Percentiles rank a stretch among this genome's conserved stretches.
These are phyloP conservation scores for Septoria linicola DNA, from an alignment of 2,329 filamentous ascomycete genomes.

Conservation along the genomic window DNA sequence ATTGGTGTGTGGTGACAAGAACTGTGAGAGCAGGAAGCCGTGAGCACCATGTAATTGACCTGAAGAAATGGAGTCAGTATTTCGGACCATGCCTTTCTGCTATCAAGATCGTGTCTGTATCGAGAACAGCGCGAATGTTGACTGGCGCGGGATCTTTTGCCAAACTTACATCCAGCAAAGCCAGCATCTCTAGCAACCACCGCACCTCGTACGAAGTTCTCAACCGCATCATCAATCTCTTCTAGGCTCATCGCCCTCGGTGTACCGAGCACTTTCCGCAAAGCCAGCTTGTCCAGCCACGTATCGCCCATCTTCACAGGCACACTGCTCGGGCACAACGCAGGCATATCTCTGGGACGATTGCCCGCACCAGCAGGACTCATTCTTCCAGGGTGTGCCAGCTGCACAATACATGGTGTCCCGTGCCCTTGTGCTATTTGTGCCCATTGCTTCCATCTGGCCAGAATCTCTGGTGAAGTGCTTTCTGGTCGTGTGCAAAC, in stretches of 20 bases:
- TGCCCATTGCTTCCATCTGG: slow-evolving; percentile 39
- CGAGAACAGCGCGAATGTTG: no score
- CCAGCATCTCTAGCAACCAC: slow-evolving; percentile 51
- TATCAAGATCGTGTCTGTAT: no score
- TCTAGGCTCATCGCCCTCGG: slow-evolving; percentile 56
- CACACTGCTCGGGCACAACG: slow-evolving; percentile 43
- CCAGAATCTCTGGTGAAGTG: slow-evolving; percentile 30
- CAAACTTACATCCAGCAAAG: slow-evolving; percentile 50
- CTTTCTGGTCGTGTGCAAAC: slow-evolving; percentile 31
- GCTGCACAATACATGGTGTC: slow-evolving; percentile 46
- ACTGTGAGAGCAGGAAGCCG: slow-evolving; percentile 50
- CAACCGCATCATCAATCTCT: slow-evolving; percentile 56
- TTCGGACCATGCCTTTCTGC: no score
- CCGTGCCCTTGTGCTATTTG: slow-evolving; percentile 41
- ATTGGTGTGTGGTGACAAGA: slow-evolving; percentile 47
- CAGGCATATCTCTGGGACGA: slow-evolving; percentile 37
- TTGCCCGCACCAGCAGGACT: slow-evolving; percentile 43
- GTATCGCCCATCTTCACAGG: slow-evolving; percentile 43
- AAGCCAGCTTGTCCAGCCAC: slow-evolving; percentile 37
- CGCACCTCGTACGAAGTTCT: slow-evolving; percentile 55
- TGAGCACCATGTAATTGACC: slow-evolving; percentile 51
- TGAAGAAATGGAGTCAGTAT: no score
- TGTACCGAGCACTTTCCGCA: slow-evolving; percentile 41
- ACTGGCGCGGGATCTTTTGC: no score
- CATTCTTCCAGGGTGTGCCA: slow-evolving; percentile 49